Conservation (phyloP, 106 monocot species). For the Dactylorhiza incarnata region DNA sequence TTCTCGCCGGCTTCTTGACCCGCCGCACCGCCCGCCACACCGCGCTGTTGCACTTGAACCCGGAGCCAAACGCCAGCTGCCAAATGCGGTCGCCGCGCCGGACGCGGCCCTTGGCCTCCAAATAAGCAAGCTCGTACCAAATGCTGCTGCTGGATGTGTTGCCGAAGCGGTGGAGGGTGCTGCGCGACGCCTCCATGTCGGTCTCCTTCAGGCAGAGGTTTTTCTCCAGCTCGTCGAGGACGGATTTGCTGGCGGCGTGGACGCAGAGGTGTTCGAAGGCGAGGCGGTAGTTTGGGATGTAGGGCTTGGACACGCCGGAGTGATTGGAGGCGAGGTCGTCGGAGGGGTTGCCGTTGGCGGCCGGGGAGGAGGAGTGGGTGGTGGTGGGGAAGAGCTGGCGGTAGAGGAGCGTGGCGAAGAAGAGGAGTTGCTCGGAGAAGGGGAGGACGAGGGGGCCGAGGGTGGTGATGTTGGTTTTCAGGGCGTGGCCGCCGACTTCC, state of each 20-base stretch:
- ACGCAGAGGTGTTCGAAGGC: constrained; percentile 98
- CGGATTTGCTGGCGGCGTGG: constrained; percentile 73
- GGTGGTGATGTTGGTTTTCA: constrained; percentile 68
- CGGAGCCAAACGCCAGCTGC: constrained; percentile 74
- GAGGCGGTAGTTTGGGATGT: constrained; percentile 84
- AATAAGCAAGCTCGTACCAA: constrained; percentile 87
- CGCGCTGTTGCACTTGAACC: constrained; percentile 77
- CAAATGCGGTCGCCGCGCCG: constrained; percentile 45
- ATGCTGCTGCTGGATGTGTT: constrained; percentile 76
- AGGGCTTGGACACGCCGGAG: constrained; percentile 30
- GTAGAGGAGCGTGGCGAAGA: constrained; percentile 45
- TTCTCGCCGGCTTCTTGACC: constrained; percentile 32
- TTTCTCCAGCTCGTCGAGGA: constrained; percentile 75
- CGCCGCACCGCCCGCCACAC: constrained; percentile 51
- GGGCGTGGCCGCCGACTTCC: constrained; percentile 50
- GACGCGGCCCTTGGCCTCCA: constrained; percentile 56
- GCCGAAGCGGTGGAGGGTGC: constrained; percentile 59
- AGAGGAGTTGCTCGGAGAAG: constrained; percentile 65
- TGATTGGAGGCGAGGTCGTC: background rate
- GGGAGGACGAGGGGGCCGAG: constrained; percentile 51
- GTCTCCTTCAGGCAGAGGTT: constrained; percentile 47
- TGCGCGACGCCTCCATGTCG: constrained; percentile 59
- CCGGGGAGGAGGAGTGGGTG: background rate
- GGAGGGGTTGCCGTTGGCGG: background rate
- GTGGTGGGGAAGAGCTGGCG: constrained; percentile 26